phyloP scores from a whole-genome alignment of 768 basidiomycete species.

The Tricholomella constricta region DNA sequence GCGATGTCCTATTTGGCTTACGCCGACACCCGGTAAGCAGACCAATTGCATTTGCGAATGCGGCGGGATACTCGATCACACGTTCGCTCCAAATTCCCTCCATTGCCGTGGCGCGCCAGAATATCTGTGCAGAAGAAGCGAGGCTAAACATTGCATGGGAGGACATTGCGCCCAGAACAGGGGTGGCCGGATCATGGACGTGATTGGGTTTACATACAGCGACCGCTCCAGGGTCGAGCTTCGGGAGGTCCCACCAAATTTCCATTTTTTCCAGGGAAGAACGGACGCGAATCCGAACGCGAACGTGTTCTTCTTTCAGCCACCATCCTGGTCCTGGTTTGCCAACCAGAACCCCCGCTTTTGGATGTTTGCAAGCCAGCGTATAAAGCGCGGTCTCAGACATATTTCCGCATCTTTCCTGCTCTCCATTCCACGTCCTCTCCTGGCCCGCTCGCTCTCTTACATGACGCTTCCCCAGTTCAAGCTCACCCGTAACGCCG shows the following conservation, averaged over 20 bases:
- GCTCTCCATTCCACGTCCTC: not conserved
- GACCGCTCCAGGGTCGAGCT: not conserved
- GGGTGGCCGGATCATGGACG: not conserved
- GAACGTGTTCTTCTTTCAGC: not conserved
- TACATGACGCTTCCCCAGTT: conserved; percentile 8
- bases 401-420: not conserved
- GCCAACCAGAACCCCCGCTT: not conserved
- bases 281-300: not conserved
- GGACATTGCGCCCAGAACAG: not conserved
- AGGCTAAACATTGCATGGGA: no score
- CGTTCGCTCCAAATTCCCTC: conserved; percentile 1
- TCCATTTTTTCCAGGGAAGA: conserved; percentile 5
- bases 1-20: conserved; percentile 17
- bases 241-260: not conserved
- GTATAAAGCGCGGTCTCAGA: conserved; percentile 16
- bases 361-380: conserved; percentile 6
- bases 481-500: not conserved
- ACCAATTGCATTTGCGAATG: conserved; percentile 1
- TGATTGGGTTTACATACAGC: not conserved
- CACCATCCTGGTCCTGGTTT: not conserved
- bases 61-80: not conserved
- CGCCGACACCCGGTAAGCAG: not conserved
- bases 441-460: not conserved
- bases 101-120: not conserved
- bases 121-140: not conserved